Evolutionary conservation across 1,139 yeast genomes (phyloP).

Genomic region (Kluyveromyces sp.): DNA sequence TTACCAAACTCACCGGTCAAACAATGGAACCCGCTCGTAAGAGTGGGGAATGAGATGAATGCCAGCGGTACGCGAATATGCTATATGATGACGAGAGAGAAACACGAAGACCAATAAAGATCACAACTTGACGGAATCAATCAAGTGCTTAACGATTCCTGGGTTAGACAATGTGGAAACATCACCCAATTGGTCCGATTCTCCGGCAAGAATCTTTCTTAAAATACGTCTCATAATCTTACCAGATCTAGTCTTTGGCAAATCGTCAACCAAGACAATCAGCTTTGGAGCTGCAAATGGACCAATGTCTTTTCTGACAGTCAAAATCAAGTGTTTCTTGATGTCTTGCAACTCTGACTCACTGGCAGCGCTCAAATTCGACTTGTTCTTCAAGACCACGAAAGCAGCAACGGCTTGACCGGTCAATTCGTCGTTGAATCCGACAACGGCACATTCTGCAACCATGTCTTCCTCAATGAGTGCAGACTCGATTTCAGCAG

Average conservation of each 20-base stretch:
- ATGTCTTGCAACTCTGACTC: constrained; percentile 46
- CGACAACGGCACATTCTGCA: constrained; percentile 75
- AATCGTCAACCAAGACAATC: constrained; percentile 63
- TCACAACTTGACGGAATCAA: constrained; percentile 45
- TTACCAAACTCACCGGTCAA: neutral
- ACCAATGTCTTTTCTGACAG: constrained; percentile 74
- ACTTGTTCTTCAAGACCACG: constrained; percentile 53
- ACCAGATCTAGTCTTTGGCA: constrained; percentile 80
- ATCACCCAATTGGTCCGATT: constrained; percentile 73
- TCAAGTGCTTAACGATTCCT: constrained; percentile 57
- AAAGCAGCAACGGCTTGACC: constrained; percentile 82
- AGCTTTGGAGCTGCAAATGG: constrained; percentile 80
- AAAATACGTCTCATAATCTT: constrained; percentile 79
- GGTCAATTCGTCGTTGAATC: constrained; percentile 72
- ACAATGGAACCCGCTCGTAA: neutral
- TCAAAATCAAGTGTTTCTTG: constrained; percentile 61
- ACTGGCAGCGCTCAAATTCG: constrained; percentile 32
- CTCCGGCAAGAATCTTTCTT: constrained; percentile 71
- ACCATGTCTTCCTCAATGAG: constrained; percentile 62
- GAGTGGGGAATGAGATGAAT: neutral
- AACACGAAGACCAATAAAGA: too few species aligned
- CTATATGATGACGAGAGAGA: neutral
- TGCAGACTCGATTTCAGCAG: constrained; percentile 80
- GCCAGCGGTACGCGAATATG: neutral
- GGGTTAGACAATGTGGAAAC: constrained; percentile 74